phyloP scores from a whole-genome alignment of 176 grass and related monocot genomes.

The sorghum (Sorghum bicolor) region Sorghum_bicolor_NCBIv3 NC_012870.2:56307501-56308000 shows the following conservation, averaged over 20 bases:
- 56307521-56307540: constrained; percentile 2
- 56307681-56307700: constrained; percentile 93
- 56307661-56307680: constrained; percentile 91
- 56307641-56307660: constrained; percentile 96
- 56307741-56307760: constrained; percentile 99
- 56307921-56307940: constrained; percentile 98
- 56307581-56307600: constrained; percentile 91
- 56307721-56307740: constrained; percentile 83
- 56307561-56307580: constrained; percentile 94
- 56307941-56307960: constrained; percentile 80
- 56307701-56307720: constrained; percentile 88
- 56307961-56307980: constrained; percentile 12
- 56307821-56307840: constrained; percentile 96
- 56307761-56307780: constrained; percentile 98
- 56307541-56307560: constrained; percentile 45
- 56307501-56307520: constrained; percentile 6
- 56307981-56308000: constrained; percentile 19
- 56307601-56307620: constrained; percentile 88
- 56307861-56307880: constrained; percentile 78
- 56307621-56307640: constrained; percentile 96
- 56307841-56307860: constrained; percentile 89
- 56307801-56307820: constrained; percentile 88
- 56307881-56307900: constrained; percentile 99
- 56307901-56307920: constrained; percentile 99
- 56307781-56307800: constrained; percentile 88